These are phyloP conservation scores for Kandelia obovata DNA, from an alignment of 345 rosid species.

Conservation along the genomic window DNA sequence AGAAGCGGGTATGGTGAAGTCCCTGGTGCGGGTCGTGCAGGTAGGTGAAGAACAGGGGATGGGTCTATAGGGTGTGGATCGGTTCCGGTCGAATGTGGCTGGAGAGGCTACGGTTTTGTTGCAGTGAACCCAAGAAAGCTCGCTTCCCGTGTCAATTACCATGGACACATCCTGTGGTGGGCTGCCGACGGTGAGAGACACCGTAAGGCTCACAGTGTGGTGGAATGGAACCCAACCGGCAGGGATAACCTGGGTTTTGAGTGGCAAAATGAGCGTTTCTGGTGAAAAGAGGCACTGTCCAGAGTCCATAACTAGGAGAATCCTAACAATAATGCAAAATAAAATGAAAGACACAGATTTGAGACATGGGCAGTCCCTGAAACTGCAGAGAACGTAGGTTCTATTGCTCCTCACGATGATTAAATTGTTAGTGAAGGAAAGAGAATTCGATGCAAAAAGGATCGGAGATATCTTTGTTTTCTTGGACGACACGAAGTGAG, in stretches of 20 bases:
- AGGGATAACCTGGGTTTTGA: conserved; percentile 46
- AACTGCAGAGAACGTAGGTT: conserved; percentile 6
- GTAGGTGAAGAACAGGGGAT: conserved; percentile 66
- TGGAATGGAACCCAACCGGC: conserved; percentile 47
- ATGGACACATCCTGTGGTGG: conserved; percentile 86
- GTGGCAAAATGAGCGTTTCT: conserved; percentile 47
- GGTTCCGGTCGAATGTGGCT: conserved; percentile 52
- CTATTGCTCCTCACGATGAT: neutral
- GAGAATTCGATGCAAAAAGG: neutral
- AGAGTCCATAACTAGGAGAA: neutral
- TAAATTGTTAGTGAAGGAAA: neutral
- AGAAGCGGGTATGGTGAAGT: conserved; percentile 63
- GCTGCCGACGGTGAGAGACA: conserved; percentile 68
- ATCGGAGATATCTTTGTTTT: neutral
- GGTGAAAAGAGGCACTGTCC: conserved; percentile 17
- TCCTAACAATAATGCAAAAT: neutral
- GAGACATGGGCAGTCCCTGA: neutral
- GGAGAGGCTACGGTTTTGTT: conserved; percentile 40
- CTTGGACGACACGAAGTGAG: too few species aligned
- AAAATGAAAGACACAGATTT: conserved; percentile 14
- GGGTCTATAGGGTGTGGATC: conserved; percentile 58
- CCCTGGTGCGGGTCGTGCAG: conserved; percentile 61
- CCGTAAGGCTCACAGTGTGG: conserved; percentile 77
- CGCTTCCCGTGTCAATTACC: conserved; percentile 92
- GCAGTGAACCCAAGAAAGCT: conserved; percentile 90